These are phyloP conservation scores for Aspergillus terreus DNA, from an alignment of 2,329 filamentous ascomycete genomes.

Conservation along the genomic window DNA sequence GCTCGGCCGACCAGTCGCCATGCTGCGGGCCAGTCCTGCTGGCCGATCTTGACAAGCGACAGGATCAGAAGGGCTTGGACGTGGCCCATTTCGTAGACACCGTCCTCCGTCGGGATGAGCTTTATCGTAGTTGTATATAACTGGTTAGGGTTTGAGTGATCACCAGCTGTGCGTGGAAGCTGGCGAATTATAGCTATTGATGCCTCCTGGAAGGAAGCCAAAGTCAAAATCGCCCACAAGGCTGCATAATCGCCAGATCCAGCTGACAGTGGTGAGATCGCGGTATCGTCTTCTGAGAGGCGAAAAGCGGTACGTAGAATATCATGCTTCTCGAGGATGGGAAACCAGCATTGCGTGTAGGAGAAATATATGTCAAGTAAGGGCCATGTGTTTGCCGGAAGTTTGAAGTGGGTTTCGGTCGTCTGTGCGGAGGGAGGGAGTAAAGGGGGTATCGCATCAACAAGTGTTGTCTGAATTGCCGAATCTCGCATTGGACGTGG, in stretches of 20 bases:
- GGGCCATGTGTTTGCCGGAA: slow-evolving; percentile 48
- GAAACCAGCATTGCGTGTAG: slow-evolving; percentile 73
- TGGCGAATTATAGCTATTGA: slow-evolving; percentile 25
- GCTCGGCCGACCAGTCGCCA: slow-evolving; percentile 65
- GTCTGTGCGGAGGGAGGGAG: background rate
- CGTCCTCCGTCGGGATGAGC: slow-evolving; percentile 48
- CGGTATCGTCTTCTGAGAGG: slow-evolving; percentile 26
- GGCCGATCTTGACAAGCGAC: slow-evolving; percentile 60
- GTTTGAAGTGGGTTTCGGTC: slow-evolving; percentile 39
- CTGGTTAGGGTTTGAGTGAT: slow-evolving; percentile 21
- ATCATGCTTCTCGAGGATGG: slow-evolving; percentile 65
- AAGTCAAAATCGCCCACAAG: slow-evolving; percentile 58
- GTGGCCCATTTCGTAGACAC: slow-evolving; percentile 48
- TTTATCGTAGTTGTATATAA: slow-evolving; percentile 43
- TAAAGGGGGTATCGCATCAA: background rate
- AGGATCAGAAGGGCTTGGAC: slow-evolving; percentile 58
- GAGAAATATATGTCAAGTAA: slow-evolving; percentile 71
- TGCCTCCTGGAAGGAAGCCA: slow-evolving; percentile 55
- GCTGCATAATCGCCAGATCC: slow-evolving; percentile 51
- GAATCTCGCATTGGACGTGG: slow-evolving; percentile 22
- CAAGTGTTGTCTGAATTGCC: slow-evolving; percentile 21
- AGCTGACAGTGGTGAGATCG: slow-evolving; percentile 24
- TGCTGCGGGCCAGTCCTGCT: slow-evolving; percentile 54
- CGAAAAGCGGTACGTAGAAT: slow-evolving; percentile 51
- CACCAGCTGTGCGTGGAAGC: slow-evolving; percentile 10